Base-by-base conservation (phyloP, 495 filamentous ascomycete genomes). In the Apiosordaria backusii region DNA sequence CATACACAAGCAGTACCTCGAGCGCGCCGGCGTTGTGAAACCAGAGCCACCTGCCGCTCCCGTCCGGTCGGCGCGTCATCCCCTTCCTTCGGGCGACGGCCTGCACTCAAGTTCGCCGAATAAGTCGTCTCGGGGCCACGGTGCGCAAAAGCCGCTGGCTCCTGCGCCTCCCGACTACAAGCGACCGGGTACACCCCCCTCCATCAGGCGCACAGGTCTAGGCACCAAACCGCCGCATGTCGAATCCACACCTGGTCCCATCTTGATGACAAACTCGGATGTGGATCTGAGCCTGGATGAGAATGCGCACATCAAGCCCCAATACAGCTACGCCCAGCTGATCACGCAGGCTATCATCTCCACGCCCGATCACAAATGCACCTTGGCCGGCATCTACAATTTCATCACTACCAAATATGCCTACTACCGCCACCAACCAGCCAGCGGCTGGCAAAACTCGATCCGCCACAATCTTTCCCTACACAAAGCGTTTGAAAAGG, bases 381-480 rank as follows among this genome's bases (percentile, higher is more conserved):
- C 92, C 15, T 79, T 99, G 61, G 87, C 86, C 70, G 92, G 88
- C 64, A 99, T 99, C 66, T 99, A 99, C 76, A 85, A 87, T 57
- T 97, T 88, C 81, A 98, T 99, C 71, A 92, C 85, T 76, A 86
- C 87, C 0, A 86, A 89, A 66, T 99, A 97, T 74, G 88, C 95
- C 0, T 98, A 93, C 75, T 99, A 97, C 75, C 82, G 95, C 52
- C 84, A 91, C 72, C 90, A 91, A 26, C 86, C 85, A 62, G 67
- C 76, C 1, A 70, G 85, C 57, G 93, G 95, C 61, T 98, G 95
- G 95, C 96, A 95, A 89, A 99, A 99, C 70, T 97, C 92, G 1
- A 99, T 99, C 69, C 88, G 95, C 2, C 95, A 99, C 69, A 98
- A 98, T 69, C 77, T 99, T 21, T 98, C 96, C 3, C 76, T 99